Base-by-base conservation (phyloP, 352 stramenopile genomes). In the Phytophthora citricola region DNA sequence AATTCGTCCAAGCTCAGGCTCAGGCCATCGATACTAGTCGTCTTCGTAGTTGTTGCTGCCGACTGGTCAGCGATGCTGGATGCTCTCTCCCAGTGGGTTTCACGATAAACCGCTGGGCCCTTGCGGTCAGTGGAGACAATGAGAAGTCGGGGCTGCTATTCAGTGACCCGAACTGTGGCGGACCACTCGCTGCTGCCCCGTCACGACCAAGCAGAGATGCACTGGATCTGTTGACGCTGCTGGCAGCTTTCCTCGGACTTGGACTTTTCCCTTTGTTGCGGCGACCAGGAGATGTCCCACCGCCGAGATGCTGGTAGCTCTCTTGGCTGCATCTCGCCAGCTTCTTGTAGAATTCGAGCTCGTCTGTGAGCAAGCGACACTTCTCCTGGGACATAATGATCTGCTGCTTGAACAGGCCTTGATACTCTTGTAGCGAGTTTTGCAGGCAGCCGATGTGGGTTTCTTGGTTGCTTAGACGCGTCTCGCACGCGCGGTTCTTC, bases 341-440 rank as follows among this genome's bases (percentile, higher is more conserved):
- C 58, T 91, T 93, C 67, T 92, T 93, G 78, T 93, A 92, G 48
- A 90, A 92, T 48, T 91, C 78, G 50, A 93, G 81, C 57, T 93
- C 85, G 57, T 93, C 85, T 4, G 81, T 81, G 26, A 93, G 73
- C 47, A 92, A 66, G 3, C 85, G 79, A 29, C 82, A 90, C 36
- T 93, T 91, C 63, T 93, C 83, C 48, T 92, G 83, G 2, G 81
- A 92, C 79, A 92, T 89, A 55, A 90, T 82, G 47, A 92, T 89
- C 69, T 93, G 85, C 67, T 91, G 80, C 70, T 91, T 90, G 68
- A 92, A 92, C 14, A 93, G 74, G 2, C 78, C 79, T 54, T 93
- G 85, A 56, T 92, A 93, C 58, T 93, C 83, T 43, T 91, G 81
- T 26, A 93, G 65, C 22, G 81, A 92, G 60, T 87, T 90, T 55